phyloP scores from a whole-genome alignment of 192 early-diverging fungal genomes.

The Entomortierella parvispora region DNA sequence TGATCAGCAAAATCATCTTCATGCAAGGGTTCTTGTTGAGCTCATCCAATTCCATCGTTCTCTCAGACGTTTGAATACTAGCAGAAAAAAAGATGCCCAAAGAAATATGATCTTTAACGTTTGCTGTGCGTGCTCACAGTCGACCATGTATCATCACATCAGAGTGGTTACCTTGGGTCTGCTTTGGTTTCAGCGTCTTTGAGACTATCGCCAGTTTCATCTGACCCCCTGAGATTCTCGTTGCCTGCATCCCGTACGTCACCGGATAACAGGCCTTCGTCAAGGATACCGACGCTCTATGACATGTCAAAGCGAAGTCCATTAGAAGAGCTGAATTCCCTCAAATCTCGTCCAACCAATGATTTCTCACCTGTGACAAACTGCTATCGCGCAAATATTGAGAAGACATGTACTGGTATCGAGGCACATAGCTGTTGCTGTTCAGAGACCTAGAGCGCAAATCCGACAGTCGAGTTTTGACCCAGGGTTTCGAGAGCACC shows the following conservation, averaged over 20 bases:
- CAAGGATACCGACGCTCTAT: slow-evolving; percentile 45
- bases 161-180: slow-evolving; percentile 2
- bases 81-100: not conserved
- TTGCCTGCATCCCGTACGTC: not conserved
- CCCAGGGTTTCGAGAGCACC: slow-evolving; percentile 23
- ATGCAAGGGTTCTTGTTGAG: slow-evolving; percentile 75
- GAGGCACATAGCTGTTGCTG: slow-evolving; percentile 21
- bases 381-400: slow-evolving; percentile 70
- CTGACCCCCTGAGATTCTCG: not conserved
- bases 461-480: slow-evolving; percentile 32
- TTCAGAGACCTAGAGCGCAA: slow-evolving; percentile 37
- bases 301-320: not conserved
- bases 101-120: not conserved
- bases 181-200: slow-evolving; percentile 2
- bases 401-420: slow-evolving; percentile 62
- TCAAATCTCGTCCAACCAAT: not conserved
- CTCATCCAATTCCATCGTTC: slow-evolving; percentile 57
- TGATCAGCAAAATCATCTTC: slow-evolving; percentile 65
- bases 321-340: no score
- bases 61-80: slow-evolving; percentile 13
- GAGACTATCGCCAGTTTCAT: not conserved
- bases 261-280: slow-evolving; percentile 12
- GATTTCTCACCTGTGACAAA: slow-evolving; percentile 60
- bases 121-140: no score
- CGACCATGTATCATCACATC: no score